Evolutionary conservation across 2,329 filamentous ascomycete genomes (phyloP).

Genomic region (Hymenoscyphus albidus): DNA sequence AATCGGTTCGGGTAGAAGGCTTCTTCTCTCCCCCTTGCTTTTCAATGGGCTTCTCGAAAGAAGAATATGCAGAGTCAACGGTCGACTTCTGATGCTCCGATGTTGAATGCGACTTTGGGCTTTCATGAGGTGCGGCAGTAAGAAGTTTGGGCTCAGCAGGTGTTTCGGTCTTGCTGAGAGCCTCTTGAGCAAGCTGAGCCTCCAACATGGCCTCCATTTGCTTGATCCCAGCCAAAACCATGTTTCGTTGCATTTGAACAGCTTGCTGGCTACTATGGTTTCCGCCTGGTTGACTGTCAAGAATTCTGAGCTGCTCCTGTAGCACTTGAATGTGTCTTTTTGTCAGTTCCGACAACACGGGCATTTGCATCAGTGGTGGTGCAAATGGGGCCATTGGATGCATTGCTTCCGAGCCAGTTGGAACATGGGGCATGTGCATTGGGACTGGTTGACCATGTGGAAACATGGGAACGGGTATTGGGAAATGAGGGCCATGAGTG

Average conservation of each 20-base stretch:
- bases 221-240: constrained; percentile 38
- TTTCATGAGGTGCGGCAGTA: neutral
- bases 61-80: neutral
- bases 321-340: constrained; percentile 37
- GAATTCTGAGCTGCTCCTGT: constrained; percentile 49
- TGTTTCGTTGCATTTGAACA: constrained; percentile 43
- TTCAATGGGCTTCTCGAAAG: neutral
- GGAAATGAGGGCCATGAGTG: constrained; percentile 18
- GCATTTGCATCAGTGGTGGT: constrained; percentile 14
- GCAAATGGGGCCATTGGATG: constrained; percentile 14
- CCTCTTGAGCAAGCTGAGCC: constrained; percentile 22
- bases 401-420: constrained; percentile 11
- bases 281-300: constrained; percentile 54
- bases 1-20: constrained; percentile 1
- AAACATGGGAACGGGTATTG: constrained; percentile 18
- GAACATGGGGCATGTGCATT: constrained; percentile 19
- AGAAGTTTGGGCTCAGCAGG: neutral
- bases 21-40: neutral
- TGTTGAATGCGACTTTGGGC: neutral
- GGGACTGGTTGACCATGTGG: constrained; percentile 23
- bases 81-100: neutral
- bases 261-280: constrained; percentile 58
- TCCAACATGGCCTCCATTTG: constrained; percentile 26
- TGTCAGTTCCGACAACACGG: constrained; percentile 18
- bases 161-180: neutral